Conservation (phyloP, 352 stramenopile species). For the Globisporangium ultimum region DNA sequence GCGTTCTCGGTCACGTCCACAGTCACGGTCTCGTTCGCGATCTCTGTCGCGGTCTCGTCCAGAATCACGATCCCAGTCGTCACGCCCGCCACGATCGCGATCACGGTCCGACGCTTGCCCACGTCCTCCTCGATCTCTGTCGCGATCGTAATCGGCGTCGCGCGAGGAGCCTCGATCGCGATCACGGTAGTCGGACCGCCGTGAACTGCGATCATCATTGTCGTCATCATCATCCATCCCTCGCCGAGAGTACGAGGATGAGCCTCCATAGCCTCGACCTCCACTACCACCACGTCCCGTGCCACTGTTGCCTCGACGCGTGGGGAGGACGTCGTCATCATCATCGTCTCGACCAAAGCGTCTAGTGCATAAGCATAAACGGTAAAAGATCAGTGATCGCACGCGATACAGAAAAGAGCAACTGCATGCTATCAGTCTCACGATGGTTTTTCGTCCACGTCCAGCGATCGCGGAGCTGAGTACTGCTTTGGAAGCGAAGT, state of each 20-base stretch:
- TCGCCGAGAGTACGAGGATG: slow-evolving; percentile 24
- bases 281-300: slow-evolving; percentile 14
- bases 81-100: slow-evolving; percentile 17
- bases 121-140: slow-evolving; percentile 12
- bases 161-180: slow-evolving; percentile 1
- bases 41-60: slow-evolving; percentile 26
- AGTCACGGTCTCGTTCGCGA: slow-evolving; percentile 33
- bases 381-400: not conserved
- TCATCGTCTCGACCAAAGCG: slow-evolving; percentile 74
- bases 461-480: slow-evolving; percentile 63
- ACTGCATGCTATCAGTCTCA: slow-evolving; percentile 20
- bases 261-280: slow-evolving; percentile 8
- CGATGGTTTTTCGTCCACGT: slow-evolving; percentile 82
- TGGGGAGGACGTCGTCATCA: slow-evolving; percentile 33
- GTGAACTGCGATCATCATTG: slow-evolving; percentile 35
- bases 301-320: slow-evolving; percentile 21
- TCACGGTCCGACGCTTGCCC: slow-evolving; percentile 7
- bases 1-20: slow-evolving; percentile 21
- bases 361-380: slow-evolving; percentile 16
- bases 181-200: slow-evolving; percentile 19
- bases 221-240: slow-evolving; percentile 43
- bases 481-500: slow-evolving; percentile 77
- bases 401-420: not conserved
- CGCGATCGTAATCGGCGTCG: slow-evolving; percentile 21
- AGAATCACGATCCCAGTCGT: slow-evolving; percentile 16